Evolutionary conservation across 108 stramenopile species (phyloP).

Genomic region (Cyclotella baltica): DNA sequence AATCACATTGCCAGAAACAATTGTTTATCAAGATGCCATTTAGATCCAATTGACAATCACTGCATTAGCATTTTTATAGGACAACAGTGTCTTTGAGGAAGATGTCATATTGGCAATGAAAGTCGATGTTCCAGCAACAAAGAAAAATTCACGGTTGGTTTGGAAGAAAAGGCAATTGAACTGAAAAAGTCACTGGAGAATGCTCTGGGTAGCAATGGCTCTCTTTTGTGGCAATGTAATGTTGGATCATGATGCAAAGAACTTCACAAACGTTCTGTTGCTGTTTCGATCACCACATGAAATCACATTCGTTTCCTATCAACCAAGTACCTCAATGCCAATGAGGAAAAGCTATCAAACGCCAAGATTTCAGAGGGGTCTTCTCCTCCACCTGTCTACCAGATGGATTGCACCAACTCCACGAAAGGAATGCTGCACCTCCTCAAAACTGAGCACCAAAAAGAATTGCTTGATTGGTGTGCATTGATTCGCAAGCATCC

Average conservation of each 20-base stretch:
- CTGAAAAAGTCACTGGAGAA: slow-evolving; percentile 52
- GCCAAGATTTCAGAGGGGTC: slow-evolving; percentile 24
- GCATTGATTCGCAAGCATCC: slow-evolving; percentile 49
- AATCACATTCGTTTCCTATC: slow-evolving; percentile 47
- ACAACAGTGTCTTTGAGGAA: slow-evolving; percentile 16
- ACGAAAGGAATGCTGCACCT: slow-evolving; percentile 23
- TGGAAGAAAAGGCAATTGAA: slow-evolving; percentile 43
- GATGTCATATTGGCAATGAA: slow-evolving; percentile 27
- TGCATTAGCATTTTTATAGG: slow-evolving; percentile 27
- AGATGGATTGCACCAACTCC: not conserved
- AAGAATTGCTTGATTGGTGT: slow-evolving; percentile 53
- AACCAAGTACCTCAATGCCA: slow-evolving; percentile 34
- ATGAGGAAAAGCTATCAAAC: slow-evolving; percentile 34
- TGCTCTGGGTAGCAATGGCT: slow-evolving; percentile 34
- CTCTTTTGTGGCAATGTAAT: slow-evolving; percentile 53
- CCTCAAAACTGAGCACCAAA: slow-evolving; percentile 26
- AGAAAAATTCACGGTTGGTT: slow-evolving; percentile 40
- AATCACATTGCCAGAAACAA: slow-evolving; percentile 9
- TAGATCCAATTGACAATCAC: slow-evolving; percentile 33
- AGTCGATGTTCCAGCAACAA: slow-evolving; percentile 52
- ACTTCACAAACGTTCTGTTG: slow-evolving; percentile 36
- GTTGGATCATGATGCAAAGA: slow-evolving; percentile 30
- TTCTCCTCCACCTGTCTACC: slow-evolving; percentile 5
- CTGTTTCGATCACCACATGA: slow-evolving; percentile 55
- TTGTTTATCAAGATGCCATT: slow-evolving; percentile 41